Evolutionary conservation across 768 basidiomycete species (phyloP).

Genomic region (Rickenella mellea): DNA sequence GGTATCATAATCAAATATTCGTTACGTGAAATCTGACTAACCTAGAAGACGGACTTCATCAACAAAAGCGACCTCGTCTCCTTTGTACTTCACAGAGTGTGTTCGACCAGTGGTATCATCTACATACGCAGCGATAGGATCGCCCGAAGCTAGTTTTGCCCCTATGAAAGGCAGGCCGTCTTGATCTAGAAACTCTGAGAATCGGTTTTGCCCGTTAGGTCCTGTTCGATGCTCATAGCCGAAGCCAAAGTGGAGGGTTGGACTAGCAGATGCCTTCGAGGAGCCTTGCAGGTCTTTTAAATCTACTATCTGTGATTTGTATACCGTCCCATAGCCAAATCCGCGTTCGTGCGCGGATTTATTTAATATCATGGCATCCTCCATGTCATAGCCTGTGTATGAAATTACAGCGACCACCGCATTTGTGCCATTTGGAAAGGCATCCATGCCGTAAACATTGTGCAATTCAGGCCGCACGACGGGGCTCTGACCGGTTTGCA

Average conservation of each 20-base stretch:
- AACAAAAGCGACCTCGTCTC: slow-evolving; percentile 83
- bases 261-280: slow-evolving; percentile 40
- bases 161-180: slow-evolving; percentile 88
- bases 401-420: slow-evolving; percentile 99
- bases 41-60: slow-evolving; percentile 90
- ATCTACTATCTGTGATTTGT: slow-evolving; percentile 90
- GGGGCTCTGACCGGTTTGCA: slow-evolving; percentile 92
- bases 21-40: slow-evolving; percentile 20
- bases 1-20: not conserved
- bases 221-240: slow-evolving; percentile 58
- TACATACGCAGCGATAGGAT: slow-evolving; percentile 77
- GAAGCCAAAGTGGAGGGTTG: slow-evolving; percentile 84
- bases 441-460: slow-evolving; percentile 95
- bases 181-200: slow-evolving; percentile 48
- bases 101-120: slow-evolving; percentile 82
- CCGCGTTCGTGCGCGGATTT: slow-evolving; percentile 98
- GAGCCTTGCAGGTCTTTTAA: slow-evolving; percentile 72
- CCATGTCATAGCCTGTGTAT: slow-evolving; percentile 99
- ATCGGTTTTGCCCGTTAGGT: slow-evolving; percentile 30
- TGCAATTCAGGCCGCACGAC: slow-evolving; percentile 88
- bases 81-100: slow-evolving; percentile 88
- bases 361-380: slow-evolving; percentile 99
- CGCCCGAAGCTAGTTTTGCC: slow-evolving; percentile 55
- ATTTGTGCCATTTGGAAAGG: slow-evolving; percentile 97
- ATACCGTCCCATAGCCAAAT: slow-evolving; percentile 92